Evolutionary conservation across 208 protist genomes (phyloP), one percentile per base, ranked within the genome.

Genomic region (Crithidia acanthocephali): DNA sequence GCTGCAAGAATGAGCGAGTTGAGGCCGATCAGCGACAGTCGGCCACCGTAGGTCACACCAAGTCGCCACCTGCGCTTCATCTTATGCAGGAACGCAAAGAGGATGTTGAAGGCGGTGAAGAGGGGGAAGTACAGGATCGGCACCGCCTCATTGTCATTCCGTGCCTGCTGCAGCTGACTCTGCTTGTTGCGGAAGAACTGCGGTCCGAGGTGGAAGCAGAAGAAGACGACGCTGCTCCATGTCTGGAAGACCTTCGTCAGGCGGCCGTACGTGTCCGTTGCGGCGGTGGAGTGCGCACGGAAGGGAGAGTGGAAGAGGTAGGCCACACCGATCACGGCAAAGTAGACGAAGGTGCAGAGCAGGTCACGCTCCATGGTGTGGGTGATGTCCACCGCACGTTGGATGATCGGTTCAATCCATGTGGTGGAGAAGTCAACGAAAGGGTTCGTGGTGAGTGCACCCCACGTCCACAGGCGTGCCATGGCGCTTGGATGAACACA

Each of bases 271-370:
- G 66, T 78, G 67, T 93, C 90, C 20, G 67, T 76, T 5, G 74
- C 55, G 8, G 76, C 62, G 30, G 61, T 73, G 37, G 59, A 76
- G 71, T 92, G 80, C 0, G 80, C 70, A 32, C 87, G 90, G 59
- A 95, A 93, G 2, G 90, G 90, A 0, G 87, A 84, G 74, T 93
- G 87, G 47, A 93, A 93, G 23, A 95, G 73, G 63, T 92, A 95
- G 37, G 82, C 83, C 28, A 72, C 71, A 11, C 65, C 58, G 23
- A 95, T 35, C 13, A 84, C 70, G 23, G 77, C 45, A 5, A 82
- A 28, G 74, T 94, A 92, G 37, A 50, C 63, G 9, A 87, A 4
- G 20, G 80, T 82, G 79, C 62, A 88, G 22, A 64, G 64, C 35
- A 83, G 33, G 59, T 87, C 79, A 32, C 81, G 75, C 30, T 72